Evolutionary conservation across 2,329 filamentous ascomycete species (phyloP).

Genomic region (Clarireedia hainanense): DNA sequence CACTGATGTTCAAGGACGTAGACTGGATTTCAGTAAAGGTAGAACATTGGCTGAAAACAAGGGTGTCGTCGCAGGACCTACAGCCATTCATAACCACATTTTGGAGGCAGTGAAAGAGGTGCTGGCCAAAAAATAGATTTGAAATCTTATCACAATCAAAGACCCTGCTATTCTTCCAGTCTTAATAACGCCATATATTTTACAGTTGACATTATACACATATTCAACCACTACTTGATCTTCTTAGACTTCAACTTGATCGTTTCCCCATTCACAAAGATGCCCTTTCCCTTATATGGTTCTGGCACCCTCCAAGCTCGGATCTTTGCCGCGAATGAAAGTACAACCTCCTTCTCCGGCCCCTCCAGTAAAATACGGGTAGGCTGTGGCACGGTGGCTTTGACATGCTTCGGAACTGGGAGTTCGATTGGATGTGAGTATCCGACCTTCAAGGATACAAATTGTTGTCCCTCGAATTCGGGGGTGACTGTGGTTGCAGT

Average conservation of each 20-base stretch:
- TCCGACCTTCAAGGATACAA: constrained; percentile 88
- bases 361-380: constrained; percentile 89
- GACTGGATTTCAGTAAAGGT: constrained; percentile 78
- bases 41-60: constrained; percentile 85
- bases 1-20: constrained; percentile 78
- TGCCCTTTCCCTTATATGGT: constrained; percentile 98
- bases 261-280: constrained; percentile 95
- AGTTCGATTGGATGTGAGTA: constrained; percentile 95
- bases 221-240: constrained; percentile 58
- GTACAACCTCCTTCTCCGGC: constrained; percentile 75
- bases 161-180: not conserved
- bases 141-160: not conserved
- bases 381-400: constrained; percentile 79
- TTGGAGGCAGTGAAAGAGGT: constrained; percentile 78
- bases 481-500: constrained; percentile 58
- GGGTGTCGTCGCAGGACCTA: constrained; percentile 84
- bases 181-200: constrained; percentile 10
- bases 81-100: constrained; percentile 65
- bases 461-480: constrained; percentile 74
- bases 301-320: constrained; percentile 84
- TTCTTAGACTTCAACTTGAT: constrained; percentile 98
- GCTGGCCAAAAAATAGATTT: constrained; percentile 39
- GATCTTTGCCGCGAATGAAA: constrained; percentile 85
- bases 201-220: constrained; percentile 19
- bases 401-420: constrained; percentile 73